Evolutionary conservation across 352 stramenopile genomes (phyloP), one percentile per base, ranked within the genome.

Genomic region (Globisporangium nagaii): DNA sequence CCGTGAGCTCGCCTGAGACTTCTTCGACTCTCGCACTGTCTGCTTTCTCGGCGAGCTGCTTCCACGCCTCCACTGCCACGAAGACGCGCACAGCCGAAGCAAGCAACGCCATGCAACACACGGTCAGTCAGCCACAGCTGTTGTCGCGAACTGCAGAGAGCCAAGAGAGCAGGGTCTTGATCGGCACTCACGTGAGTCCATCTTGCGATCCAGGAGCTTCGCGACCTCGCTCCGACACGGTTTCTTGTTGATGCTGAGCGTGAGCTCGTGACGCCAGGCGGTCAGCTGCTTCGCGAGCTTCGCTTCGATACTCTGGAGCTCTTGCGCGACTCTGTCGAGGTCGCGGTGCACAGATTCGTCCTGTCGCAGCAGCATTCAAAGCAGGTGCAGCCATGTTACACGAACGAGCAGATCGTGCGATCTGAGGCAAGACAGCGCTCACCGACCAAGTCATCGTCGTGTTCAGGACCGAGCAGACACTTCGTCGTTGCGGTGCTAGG

Each of bases 151-250:
- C n/a, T n/a, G n/a, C n/a, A n/a, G n/a, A n/a, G n/a, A n/a, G n/a
- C n/a, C n/a, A n/a, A n/a, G n/a, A n/a, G n/a, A n/a, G n/a, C n/a
- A n/a, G n/a, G n/a, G n/a, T n/a, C n/a, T n/a, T n/a, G n/a, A n/a
- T n/a, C n/a, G n/a, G n/a, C n/a, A 53, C 70, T 25, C 63, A 79
- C 73, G 49, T 0, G 68, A 59, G 50, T 80, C 68, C 58, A 83
- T 68, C 31, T 80, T 74, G 1, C 50, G 62, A 25, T 46, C 65
- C 9, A 83, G 58, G n/a, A 73, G 62, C 39, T 77, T 73, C 2
- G 37, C 32, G 1, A 68, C 10, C 11, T 80, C 72, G 17, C 25
- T 63, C 60, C 63, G 70, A 36, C 37, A 64, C 15, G 65, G 28
- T 22, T 68, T 74, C 19, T 62, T 50, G n/a, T 44, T 40, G 13